Percentiles rank a stretch among this genome's conserved stretches.
Evolutionary conservation across 768 basidiomycete genomes (phyloP).

Genomic region (Agaricus sinodeliciosus): DNA sequence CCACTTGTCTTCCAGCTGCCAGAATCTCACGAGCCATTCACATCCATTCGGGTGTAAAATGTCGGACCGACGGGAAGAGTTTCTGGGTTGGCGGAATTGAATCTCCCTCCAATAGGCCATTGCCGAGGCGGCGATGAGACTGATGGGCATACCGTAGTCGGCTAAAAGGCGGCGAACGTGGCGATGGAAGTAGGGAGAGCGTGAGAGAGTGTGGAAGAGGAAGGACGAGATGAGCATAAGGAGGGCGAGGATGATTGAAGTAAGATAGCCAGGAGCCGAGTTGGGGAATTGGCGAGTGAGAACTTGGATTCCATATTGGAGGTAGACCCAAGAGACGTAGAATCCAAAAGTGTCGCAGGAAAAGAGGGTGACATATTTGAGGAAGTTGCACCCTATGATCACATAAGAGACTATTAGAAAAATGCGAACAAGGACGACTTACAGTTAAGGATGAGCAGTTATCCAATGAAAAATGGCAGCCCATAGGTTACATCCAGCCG

Average conservation of each 20-base stretch:
- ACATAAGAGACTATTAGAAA: too few species aligned
- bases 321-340: conserved; percentile 75
- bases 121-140: conserved; percentile 66
- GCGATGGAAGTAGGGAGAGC: conserved; percentile 75
- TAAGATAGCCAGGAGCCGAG: too few species aligned
- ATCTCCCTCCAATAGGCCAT: conserved; percentile 86
- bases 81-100: conserved; percentile 49
- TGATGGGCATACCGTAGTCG: conserved; percentile 90
- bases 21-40: too few species aligned
- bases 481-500: conserved; percentile 95
- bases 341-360: conserved; percentile 92
- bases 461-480: conserved; percentile 82
- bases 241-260: too few species aligned
- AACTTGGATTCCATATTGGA: conserved; percentile 83
- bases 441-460: conserved; percentile 76
- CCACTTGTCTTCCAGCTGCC: too few species aligned
- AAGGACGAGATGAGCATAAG: too few species aligned
- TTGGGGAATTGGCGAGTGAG: conserved; percentile 61
- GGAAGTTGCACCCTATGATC: conserved; percentile 73
- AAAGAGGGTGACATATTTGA: conserved; percentile 84
- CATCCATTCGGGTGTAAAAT: conserved; percentile 65
- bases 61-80: conserved; percentile 66
- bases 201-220: too few species aligned
- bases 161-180: conserved; percentile 69
- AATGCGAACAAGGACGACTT: conserved; percentile 13